Evolutionary conservation across 1,139 yeast species (phyloP).

Genomic region (Zhuliangozyma parablackwelliae): DNA sequence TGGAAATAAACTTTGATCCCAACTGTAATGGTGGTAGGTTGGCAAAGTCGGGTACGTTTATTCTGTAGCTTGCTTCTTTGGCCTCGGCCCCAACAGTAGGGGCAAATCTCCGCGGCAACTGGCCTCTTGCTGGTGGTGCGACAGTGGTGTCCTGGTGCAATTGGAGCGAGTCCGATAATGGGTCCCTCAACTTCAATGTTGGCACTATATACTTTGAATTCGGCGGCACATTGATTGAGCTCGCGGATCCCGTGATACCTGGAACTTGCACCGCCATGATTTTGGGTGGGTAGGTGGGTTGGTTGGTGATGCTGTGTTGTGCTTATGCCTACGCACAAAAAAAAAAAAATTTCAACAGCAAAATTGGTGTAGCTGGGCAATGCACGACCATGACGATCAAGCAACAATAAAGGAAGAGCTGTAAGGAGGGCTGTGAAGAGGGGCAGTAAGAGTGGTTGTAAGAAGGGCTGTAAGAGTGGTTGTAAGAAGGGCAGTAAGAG

Average conservation of each 20-base stretch:
- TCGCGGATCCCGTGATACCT: conserved; percentile 2
- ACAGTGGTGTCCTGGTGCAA: conserved; percentile 29
- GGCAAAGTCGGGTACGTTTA: conserved; percentile 42
- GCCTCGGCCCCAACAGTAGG: conserved; percentile 36
- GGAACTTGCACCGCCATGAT: conserved; percentile 8
- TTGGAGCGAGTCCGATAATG: conserved; percentile 25
- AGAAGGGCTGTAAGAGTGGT: too few relatives aligned
- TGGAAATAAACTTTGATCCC: conserved; percentile 42
- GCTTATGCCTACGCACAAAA: too few relatives aligned
- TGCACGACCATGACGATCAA: not conserved
- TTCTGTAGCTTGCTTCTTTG: conserved; percentile 40
- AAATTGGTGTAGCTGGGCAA: not conserved
- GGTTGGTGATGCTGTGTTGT: too few relatives aligned
- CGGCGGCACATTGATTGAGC: not conserved
- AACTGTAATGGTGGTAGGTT: conserved; percentile 40
- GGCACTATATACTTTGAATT: conserved; percentile 29
- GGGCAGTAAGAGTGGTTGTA: too few relatives aligned
- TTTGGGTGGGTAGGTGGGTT: not conserved
- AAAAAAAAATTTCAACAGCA: too few relatives aligned
- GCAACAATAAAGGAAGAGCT: not conserved
- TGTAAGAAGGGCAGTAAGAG: too few relatives aligned
- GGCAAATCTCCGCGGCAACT: conserved; percentile 29
- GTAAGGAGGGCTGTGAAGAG: too few relatives aligned
- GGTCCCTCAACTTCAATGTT: conserved; percentile 31
- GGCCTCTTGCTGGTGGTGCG: conserved; percentile 15